Conservation (phyloP, 495 filamentous ascomycete genomes). For the Neurospora pannonica region DNA sequence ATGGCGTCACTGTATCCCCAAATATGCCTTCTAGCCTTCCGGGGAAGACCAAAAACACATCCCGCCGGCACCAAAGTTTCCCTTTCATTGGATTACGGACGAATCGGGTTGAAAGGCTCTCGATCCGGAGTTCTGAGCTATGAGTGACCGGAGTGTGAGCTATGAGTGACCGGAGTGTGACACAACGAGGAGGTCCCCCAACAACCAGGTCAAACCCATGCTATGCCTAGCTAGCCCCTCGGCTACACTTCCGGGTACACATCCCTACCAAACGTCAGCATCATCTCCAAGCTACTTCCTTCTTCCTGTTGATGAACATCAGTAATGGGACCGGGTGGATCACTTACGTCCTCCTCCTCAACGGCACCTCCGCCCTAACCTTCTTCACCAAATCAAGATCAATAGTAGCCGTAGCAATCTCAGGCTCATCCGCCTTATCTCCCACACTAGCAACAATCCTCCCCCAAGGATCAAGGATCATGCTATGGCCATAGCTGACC, state of each 20-base stretch:
- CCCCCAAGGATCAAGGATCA: conserved; percentile 87
- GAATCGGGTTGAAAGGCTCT: not conserved
- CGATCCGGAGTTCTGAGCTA: not conserved
- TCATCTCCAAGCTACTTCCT: not conserved
- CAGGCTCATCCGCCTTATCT: conserved; percentile 32
- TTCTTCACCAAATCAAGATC: conserved; percentile 35
- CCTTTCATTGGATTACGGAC: not conserved
- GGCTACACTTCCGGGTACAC: conserved; percentile 50
- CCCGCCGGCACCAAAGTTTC: not conserved
- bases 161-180: not conserved
- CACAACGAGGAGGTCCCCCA: not conserved
- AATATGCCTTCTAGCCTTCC: not conserved
- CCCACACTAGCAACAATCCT: conserved; percentile 56
- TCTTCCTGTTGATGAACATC: not conserved
- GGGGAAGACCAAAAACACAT: not conserved
- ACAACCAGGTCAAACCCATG: not conserved
- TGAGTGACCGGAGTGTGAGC: not conserved
- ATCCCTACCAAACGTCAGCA: conserved; percentile 31
- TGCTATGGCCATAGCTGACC: conserved; percentile 77
- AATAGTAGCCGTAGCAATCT: conserved; percentile 39
- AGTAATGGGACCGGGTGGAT: not conserved
- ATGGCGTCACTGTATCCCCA: not conserved
- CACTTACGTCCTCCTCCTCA: conserved; percentile 45
- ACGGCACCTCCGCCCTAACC: conserved; percentile 52
- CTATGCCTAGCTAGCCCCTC: not conserved